Percentiles rank a stretch among this genome's conserved stretches.
These are phyloP conservation scores for Seiridium cupressi DNA, from an alignment of 2,329 filamentous ascomycete genomes.

Conservation along the genomic window DNA sequence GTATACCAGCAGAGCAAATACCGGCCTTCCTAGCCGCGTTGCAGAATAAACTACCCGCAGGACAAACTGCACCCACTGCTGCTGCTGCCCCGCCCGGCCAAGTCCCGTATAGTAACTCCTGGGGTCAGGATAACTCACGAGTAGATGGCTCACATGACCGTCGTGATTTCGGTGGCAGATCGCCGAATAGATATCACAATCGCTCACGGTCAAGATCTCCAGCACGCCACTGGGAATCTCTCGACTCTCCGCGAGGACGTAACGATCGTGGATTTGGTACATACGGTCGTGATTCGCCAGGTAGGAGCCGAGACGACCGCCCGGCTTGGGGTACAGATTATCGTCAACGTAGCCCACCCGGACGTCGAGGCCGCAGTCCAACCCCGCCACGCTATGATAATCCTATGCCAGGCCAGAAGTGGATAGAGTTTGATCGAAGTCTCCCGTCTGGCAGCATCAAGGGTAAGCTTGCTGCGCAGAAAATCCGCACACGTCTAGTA, in stretches of 20 bases:
- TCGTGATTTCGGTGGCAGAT: slow-evolving; percentile 56
- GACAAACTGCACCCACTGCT: slow-evolving; percentile 29
- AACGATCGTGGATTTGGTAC: slow-evolving; percentile 70
- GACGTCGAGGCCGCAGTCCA: slow-evolving; percentile 65
- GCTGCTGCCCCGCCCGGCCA: slow-evolving; percentile 35
- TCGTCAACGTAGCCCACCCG: slow-evolving; percentile 81
- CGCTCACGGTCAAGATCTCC: slow-evolving; percentile 80
- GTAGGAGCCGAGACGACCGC: slow-evolving; percentile 57
- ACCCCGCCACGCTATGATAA: slow-evolving; percentile 43
- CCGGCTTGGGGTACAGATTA: slow-evolving; percentile 55
- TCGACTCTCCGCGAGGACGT: slow-evolving; percentile 62
- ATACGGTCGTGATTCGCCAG: slow-evolving; percentile 69
- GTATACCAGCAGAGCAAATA: slow-evolving; percentile 76
- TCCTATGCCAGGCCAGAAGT: slow-evolving; percentile 53
- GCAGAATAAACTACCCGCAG: slow-evolving; percentile 32
- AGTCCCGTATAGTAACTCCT: slow-evolving; percentile 35
- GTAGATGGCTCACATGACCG: slow-evolving; percentile 54
- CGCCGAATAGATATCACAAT: slow-evolving; percentile 57
- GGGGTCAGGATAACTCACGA: slow-evolving; percentile 33
- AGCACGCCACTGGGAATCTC: slow-evolving; percentile 68
- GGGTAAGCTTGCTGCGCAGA: slow-evolving; percentile 35
- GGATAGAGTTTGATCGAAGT: slow-evolving; percentile 73
- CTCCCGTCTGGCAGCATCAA: slow-evolving; percentile 80
- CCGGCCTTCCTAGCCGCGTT: slow-evolving; percentile 55
- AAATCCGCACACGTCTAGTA: background rate